Percentiles rank a stretch among this genome's conserved stretches.
phyloP scores from a whole-genome alignment of 306 rosid species.

The Sechiopsis laciniata region DNA sequence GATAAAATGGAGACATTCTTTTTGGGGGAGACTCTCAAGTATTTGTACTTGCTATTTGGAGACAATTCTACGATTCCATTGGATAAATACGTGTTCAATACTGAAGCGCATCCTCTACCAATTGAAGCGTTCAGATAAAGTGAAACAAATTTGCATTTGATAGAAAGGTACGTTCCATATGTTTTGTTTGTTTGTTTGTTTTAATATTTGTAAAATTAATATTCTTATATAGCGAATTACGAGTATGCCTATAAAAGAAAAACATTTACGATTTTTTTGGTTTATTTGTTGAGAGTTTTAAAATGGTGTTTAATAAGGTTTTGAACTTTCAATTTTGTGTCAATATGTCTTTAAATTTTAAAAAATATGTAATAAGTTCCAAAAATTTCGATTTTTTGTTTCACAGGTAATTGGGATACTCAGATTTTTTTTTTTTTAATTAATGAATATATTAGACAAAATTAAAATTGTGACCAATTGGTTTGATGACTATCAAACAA shows the following conservation, averaged over 20 bases:
- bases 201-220: background rate
- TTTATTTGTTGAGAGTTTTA: too few relatives aligned
- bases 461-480: too few relatives aligned
- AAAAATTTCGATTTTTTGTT: too few relatives aligned
- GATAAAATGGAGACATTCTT: conserved; percentile 99
- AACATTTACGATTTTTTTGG: too few relatives aligned
- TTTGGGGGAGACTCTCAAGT: conserved; percentile 93
- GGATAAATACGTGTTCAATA: conserved; percentile 82
- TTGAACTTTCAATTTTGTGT: background rate
- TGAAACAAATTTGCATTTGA: conserved; percentile 14
- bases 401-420: too few relatives aligned
- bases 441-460: too few relatives aligned
- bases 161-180: background rate
- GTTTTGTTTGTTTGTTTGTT: background rate
- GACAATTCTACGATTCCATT: conserved; percentile 67
- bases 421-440: too few relatives aligned
- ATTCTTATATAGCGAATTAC: background rate
- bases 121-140: conserved; percentile 30
- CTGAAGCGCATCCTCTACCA: conserved; percentile 97
- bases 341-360: too few relatives aligned
- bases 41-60: conserved; percentile 77
- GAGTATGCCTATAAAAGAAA: too few relatives aligned
- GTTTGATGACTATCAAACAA: too few relatives aligned
- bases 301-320: too few relatives aligned
- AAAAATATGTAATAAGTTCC: too few relatives aligned